phyloP scores from a whole-genome alignment of 2,329 filamentous ascomycete species.

The Diaporthe destruens region DNA sequence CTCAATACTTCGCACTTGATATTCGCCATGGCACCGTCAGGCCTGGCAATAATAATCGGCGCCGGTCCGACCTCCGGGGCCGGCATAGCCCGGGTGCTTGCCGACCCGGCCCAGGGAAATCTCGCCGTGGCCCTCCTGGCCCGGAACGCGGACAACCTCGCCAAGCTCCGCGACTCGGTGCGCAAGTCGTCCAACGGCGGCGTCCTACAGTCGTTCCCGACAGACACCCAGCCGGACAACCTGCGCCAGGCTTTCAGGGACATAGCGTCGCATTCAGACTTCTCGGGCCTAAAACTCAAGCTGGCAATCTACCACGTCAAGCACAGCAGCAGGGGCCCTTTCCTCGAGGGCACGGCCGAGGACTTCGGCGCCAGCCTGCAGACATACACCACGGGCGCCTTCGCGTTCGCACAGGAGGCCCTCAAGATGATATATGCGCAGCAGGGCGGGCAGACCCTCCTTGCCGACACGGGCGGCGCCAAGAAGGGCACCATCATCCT shows the following conservation, averaged over 20 bases:
- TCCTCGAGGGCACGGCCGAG: constrained; percentile 65
- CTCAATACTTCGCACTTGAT: not conserved
- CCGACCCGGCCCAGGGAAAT: constrained; percentile 63
- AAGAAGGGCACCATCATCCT: constrained; percentile 72
- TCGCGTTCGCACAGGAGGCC: constrained; percentile 66
- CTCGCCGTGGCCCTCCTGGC: constrained; percentile 67
- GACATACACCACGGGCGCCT: constrained; percentile 66
- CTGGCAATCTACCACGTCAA: constrained; percentile 69
- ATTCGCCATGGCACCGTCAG: constrained; percentile 57
- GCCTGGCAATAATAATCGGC: constrained; percentile 64
- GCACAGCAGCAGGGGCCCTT: constrained; percentile 65
- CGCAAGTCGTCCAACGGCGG: constrained; percentile 56
- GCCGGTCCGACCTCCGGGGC: constrained; percentile 64
- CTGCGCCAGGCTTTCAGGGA: constrained; percentile 62
- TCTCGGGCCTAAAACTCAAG: constrained; percentile 62
- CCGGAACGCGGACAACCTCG: constrained; percentile 59
- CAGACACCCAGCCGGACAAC: constrained; percentile 61
- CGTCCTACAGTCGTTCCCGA: constrained; percentile 64
- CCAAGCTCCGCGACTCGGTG: constrained; percentile 56
- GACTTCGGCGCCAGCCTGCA: constrained; percentile 61
- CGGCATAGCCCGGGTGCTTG: constrained; percentile 68
- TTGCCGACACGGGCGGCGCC: constrained; percentile 57
- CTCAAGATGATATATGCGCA: constrained; percentile 64
- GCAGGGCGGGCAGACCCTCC: constrained; percentile 58
- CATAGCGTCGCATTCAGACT: constrained; percentile 61